phyloP scores from a whole-genome alignment of 441 rosid species.

The Erodium moschatum region DNA sequence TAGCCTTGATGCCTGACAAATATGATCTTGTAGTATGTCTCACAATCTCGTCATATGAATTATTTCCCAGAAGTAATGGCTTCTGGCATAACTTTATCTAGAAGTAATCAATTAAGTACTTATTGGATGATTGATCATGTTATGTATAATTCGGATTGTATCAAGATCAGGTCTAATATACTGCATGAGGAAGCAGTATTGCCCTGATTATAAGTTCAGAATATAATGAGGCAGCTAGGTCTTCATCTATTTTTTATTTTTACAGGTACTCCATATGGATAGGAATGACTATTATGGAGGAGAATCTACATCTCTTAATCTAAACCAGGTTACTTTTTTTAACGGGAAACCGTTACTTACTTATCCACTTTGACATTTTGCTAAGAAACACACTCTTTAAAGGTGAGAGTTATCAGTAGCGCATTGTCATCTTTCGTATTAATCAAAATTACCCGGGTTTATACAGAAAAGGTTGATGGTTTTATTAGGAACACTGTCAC shows the following conservation, averaged over 20 bases:
- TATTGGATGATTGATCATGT: not conserved
- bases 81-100: not conserved
- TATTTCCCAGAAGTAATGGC: not conserved
- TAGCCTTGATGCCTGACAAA: not conserved
- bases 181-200: too few relatives aligned
- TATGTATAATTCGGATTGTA: not conserved
- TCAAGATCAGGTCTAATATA: not conserved
- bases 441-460: too few relatives aligned
- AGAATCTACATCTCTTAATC: conserved; percentile 8
- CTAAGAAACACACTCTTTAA: too few relatives aligned
- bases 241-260: not conserved
- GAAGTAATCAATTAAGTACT: too few relatives aligned
- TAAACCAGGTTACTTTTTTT: conserved; percentile 1
- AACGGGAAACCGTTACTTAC: too few relatives aligned
- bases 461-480: too few relatives aligned
- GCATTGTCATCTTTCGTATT: too few relatives aligned
- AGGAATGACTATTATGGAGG: conserved; percentile 9
- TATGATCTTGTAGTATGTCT: not conserved
- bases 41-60: not conserved
- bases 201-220: not conserved
- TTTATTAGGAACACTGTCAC: too few relatives aligned
- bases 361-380: too few relatives aligned
- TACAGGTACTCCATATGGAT: conserved; percentile 8
- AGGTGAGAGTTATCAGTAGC: too few relatives aligned
- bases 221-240: not conserved